Evolutionary conservation across 2,329 filamentous ascomycete species (phyloP).

Genomic region (Endocalyx cinctus): DNA sequence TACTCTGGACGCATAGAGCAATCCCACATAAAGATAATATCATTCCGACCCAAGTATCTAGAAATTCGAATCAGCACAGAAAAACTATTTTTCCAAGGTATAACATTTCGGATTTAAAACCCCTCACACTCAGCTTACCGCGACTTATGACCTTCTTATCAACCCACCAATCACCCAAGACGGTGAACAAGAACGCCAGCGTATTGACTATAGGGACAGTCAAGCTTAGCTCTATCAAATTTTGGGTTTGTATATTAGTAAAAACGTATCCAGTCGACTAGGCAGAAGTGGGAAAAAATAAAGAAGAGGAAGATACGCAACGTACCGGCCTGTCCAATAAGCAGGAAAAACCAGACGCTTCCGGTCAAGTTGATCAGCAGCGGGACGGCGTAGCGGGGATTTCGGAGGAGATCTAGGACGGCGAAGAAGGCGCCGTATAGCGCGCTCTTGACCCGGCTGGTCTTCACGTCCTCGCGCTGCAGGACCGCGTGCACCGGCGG

Average conservation of each 20-base stretch:
- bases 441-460: slow-evolving; percentile 59
- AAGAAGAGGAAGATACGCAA: no score
- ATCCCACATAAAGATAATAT: slow-evolving; percentile 23
- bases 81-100: no score
- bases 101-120: no score
- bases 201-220: slow-evolving; percentile 96
- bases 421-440: slow-evolving; percentile 65
- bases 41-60: slow-evolving; percentile 28
- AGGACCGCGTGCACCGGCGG: slow-evolving; percentile 56
- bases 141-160: slow-evolving; percentile 85
- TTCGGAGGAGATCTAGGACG: slow-evolving; percentile 71
- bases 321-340: slow-evolving; percentile 88
- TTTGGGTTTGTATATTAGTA: no score
- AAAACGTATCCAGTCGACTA: no score
- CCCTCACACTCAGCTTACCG: slow-evolving; percentile 44
- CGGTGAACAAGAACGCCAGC: slow-evolving; percentile 91
- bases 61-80: slow-evolving; percentile 6
- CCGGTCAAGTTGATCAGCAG: slow-evolving; percentile 85
- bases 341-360: slow-evolving; percentile 92
- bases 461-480: slow-evolving; percentile 43
- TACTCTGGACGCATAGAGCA: slow-evolving; percentile 25
- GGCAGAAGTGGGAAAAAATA: no score
- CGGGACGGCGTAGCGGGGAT: slow-evolving; percentile 80
- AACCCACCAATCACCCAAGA: slow-evolving; percentile 90
- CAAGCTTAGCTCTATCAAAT: slow-evolving; percentile 81